phyloP scores from a whole-genome alignment of 2,329 filamentous ascomycete species.

The Colletotrichum lupini region DNA sequence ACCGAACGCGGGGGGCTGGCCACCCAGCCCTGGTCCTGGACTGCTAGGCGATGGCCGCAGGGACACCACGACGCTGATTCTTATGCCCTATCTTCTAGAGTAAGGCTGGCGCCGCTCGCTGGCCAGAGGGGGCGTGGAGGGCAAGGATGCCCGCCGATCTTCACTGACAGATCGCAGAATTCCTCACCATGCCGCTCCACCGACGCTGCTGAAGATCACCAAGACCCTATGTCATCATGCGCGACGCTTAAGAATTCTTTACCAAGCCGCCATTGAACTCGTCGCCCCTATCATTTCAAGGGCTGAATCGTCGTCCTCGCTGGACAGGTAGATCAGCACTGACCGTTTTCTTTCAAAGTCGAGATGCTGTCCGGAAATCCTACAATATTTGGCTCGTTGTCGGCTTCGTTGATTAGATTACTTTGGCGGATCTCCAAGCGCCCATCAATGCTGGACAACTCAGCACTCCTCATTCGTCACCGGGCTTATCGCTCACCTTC shows the following conservation, averaged over 20 bases:
- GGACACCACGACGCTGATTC: slow-evolving; percentile 1
- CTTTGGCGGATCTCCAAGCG: not conserved
- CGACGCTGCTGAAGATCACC: slow-evolving; percentile 25
- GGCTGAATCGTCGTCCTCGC: not conserved
- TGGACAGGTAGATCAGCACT: not conserved
- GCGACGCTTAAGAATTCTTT: not conserved
- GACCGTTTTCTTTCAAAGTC: not conserved
- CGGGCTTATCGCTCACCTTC: not conserved
- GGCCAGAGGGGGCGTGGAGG: not conserved
- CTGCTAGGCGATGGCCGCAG: slow-evolving; percentile 2
- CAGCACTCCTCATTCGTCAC: not conserved
- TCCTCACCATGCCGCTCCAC: not conserved
- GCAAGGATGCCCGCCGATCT: slow-evolving; percentile 26
- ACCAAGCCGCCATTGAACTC: not conserved
- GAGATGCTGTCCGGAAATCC: not conserved
- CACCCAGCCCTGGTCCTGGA: not conserved
- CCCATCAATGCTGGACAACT: not conserved
- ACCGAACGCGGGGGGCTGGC: slow-evolving; percentile 28
- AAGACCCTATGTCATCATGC: slow-evolving; percentile 3
- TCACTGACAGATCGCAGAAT: slow-evolving; percentile 20
- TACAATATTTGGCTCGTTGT: not conserved
- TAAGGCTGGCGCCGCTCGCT: slow-evolving; percentile 9
- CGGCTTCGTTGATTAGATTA: not conserved
- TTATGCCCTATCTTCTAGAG: not conserved
- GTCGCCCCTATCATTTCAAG: not conserved